Evolutionary conservation across 2,329 filamentous ascomycete genomes (phyloP).

Genomic region (Fusarium papillatum): DNA sequence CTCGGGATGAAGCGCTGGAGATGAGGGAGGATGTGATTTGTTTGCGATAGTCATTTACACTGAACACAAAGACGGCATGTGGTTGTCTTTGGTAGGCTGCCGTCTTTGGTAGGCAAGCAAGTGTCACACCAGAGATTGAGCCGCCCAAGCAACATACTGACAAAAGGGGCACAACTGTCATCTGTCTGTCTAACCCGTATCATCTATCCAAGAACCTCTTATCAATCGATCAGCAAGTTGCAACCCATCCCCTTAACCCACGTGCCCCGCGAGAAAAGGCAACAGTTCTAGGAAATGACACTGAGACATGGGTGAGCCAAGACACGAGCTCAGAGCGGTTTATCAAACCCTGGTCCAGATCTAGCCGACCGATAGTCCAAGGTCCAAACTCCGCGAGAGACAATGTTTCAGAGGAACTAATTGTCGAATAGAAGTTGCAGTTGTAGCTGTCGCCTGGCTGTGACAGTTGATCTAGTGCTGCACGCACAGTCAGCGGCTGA

Average conservation of each 20-base stretch:
- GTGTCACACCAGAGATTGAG: background rate
- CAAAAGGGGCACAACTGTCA: background rate
- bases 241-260: background rate
- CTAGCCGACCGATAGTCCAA: conserved; percentile 7
- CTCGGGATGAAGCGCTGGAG: background rate
- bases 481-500: background rate
- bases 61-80: background rate
- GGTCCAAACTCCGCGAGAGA: background rate
- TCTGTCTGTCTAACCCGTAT: background rate
- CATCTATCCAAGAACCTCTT: background rate
- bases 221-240: background rate
- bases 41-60: background rate
- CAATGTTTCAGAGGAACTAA: background rate
- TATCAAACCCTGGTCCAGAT: background rate
- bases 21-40: background rate
- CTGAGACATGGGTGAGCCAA: background rate
- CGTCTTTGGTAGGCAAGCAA: background rate
- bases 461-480: background rate
- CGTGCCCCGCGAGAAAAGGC: background rate
- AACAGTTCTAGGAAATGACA: background rate
- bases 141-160: background rate
- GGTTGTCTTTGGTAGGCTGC: background rate
- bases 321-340: background rate
- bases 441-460: too few relatives aligned
- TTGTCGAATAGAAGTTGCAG: conserved; percentile 11